These are phyloP conservation scores for Teunomyces aglyptinius DNA, from an alignment of 805 yeast species.

Conservation along the genomic window DNA sequence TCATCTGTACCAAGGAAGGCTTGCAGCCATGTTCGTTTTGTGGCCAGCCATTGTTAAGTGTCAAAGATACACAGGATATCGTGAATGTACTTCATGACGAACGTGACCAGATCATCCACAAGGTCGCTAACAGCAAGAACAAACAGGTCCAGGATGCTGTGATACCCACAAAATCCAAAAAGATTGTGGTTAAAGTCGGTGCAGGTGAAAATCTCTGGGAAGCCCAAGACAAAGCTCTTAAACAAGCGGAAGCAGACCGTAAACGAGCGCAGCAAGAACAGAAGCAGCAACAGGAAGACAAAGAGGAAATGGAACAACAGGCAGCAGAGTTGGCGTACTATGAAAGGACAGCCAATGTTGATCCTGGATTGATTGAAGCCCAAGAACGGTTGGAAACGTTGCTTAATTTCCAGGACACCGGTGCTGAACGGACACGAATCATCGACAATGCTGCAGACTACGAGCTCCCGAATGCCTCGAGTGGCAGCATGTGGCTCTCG, in stretches of 20 bases:
- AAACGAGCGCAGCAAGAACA: slow-evolving; percentile 22
- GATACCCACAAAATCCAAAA: slow-evolving; percentile 14
- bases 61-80: slow-evolving; percentile 61
- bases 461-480: slow-evolving; percentile 53
- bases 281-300: slow-evolving; percentile 19
- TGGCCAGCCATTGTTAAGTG: slow-evolving; percentile 61
- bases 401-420: slow-evolving; percentile 77
- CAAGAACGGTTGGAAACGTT: slow-evolving; percentile 70
- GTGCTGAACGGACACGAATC: slow-evolving; percentile 86
- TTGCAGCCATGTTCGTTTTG: slow-evolving; percentile 87
- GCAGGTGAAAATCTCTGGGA: slow-evolving; percentile 64
- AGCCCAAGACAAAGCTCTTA: slow-evolving; percentile 65
- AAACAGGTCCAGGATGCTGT: slow-evolving; percentile 18
- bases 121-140: slow-evolving; percentile 19
- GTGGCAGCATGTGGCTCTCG: slow-evolving; percentile 76
- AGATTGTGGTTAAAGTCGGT: slow-evolving; percentile 52
- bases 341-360: slow-evolving; percentile 39
- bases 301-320: slow-evolving; percentile 40
- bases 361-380: slow-evolving; percentile 65
- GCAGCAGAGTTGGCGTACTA: slow-evolving; percentile 44
- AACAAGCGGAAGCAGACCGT: slow-evolving; percentile 50
- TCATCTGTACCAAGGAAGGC: slow-evolving; percentile 88
- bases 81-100: slow-evolving; percentile 52
- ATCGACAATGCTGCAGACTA: slow-evolving; percentile 92
- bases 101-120: slow-evolving; percentile 31